Conservation (phyloP, 2,329 filamentous ascomycete species). For the Cephalotrichum gorgonifer region DNA sequence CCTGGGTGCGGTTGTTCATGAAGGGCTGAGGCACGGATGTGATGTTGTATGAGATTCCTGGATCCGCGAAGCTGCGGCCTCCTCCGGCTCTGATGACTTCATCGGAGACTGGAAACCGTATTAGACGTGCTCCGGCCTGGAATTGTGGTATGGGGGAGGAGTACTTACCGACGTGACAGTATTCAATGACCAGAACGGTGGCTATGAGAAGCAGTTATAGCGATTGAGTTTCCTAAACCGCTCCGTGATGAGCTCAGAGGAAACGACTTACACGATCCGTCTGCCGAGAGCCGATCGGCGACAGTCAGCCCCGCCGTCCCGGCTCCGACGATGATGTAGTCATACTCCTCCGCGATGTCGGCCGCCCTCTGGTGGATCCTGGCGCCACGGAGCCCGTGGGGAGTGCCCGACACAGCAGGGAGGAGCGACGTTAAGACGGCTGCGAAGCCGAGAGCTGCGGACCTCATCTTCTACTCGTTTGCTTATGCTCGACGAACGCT, state of each 20-base stretch:
- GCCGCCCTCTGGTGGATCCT: background rate
- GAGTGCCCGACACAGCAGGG: background rate
- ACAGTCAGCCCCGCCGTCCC: slow-evolving; percentile 23
- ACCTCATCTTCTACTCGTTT: background rate
- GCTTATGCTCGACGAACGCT: background rate
- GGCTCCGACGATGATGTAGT: slow-evolving; percentile 20
- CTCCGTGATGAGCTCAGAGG: no score
- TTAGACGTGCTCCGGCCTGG: background rate
- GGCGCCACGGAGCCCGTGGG: slow-evolving; percentile 1
- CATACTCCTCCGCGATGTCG: slow-evolving; percentile 10
- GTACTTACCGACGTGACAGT: slow-evolving; percentile 9
- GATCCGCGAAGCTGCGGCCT: slow-evolving; percentile 12
- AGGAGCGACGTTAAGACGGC: slow-evolving; percentile 2
- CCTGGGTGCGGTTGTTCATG: slow-evolving; percentile 14
- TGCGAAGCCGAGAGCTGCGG: background rate
- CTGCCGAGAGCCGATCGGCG: slow-evolving; percentile 22
- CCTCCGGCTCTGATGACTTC: slow-evolving; percentile 12
- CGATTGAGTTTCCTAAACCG: background rate
- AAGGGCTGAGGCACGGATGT: slow-evolving; percentile 17
- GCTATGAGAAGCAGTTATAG: slow-evolving; percentile 1
- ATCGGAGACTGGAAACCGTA: slow-evolving; percentile 4
- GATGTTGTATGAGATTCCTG: slow-evolving; percentile 15
- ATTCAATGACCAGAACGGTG: slow-evolving; percentile 13
- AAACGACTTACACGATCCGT: slow-evolving; percentile 13
- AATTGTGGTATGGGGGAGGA: background rate